Conservation (phyloP, 192 early-diverging fungal genomes). For the Coemansia sp. region DNA sequence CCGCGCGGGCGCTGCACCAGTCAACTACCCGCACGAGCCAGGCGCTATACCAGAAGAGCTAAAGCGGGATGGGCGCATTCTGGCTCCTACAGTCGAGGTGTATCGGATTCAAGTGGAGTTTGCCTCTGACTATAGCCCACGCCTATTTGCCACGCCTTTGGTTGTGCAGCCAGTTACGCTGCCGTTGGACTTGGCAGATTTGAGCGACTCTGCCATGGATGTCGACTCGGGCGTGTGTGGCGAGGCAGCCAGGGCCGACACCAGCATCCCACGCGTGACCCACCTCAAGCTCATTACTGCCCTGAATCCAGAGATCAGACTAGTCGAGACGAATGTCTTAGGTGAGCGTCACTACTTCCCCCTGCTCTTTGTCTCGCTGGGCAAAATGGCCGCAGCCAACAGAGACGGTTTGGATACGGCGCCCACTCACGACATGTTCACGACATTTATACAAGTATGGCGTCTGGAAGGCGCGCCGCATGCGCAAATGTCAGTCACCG, state of each 20-base stretch:
- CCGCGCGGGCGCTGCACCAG: slow-evolving; percentile 35
- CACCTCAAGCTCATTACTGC: slow-evolving; percentile 51
- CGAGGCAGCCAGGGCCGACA: slow-evolving; percentile 9
- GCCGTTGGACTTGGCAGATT: slow-evolving; percentile 9
- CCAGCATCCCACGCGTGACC: slow-evolving; percentile 20
- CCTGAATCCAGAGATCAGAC: slow-evolving; percentile 45
- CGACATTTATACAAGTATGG: slow-evolving; percentile 47
- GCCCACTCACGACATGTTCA: not conserved
- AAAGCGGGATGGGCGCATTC: slow-evolving; percentile 23
- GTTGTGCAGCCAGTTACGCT: slow-evolving; percentile 41
- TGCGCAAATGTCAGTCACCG: slow-evolving; percentile 35
- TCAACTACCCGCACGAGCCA: slow-evolving; percentile 40
- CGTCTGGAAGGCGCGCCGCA: slow-evolving; percentile 43
- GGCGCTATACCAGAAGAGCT: slow-evolving; percentile 30
- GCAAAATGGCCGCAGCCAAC: not conserved
- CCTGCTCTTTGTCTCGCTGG: slow-evolving; percentile 43
- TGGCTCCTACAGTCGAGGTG: slow-evolving; percentile 43
- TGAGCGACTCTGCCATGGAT: slow-evolving; percentile 9
- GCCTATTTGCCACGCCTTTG: slow-evolving; percentile 49
- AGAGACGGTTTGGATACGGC: not conserved
- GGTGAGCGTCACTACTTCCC: slow-evolving; percentile 49
- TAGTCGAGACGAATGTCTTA: slow-evolving; percentile 41
- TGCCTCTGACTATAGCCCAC: slow-evolving; percentile 51
- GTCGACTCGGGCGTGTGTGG: slow-evolving; percentile 4
- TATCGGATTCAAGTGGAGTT: slow-evolving; percentile 52